Base-by-base conservation (phyloP, 768 basidiomycete genomes). In the Podaxis carcinomalis region DNA sequence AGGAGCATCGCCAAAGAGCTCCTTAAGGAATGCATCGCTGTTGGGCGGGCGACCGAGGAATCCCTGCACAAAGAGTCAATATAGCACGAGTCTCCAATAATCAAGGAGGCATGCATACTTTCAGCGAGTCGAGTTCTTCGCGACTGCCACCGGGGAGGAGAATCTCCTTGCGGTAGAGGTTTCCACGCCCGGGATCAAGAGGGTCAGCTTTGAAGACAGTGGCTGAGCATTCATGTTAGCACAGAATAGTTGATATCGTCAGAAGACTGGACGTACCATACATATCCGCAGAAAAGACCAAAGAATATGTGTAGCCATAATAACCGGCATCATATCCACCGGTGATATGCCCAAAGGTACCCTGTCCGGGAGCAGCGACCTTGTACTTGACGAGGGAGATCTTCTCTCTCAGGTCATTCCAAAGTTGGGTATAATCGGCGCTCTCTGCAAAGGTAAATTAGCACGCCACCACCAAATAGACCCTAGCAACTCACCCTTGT, bases 141-240 rank as follows among this genome's bases (percentile, higher is more conserved):
- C 88, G 82, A 64, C 87, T 89, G 27, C 90, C 91, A 25, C 93
- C 92, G 6, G 83, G 82, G 35, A 75, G 72, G 16, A 95, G 78
- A 62, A 95, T 93, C 71, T 86, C 86, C 62, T 89, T 81, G 2
- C 92, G 83, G 70, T 95, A 95, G 25, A 72, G 75, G 63, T 79
- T 76, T 3, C 93, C 92, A 14, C 83, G 82, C 23, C 71, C 74
- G 0, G 89, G 84, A 67, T 88, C 84, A 59, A 95, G 77, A 19
- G 92, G 92, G 66, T 90, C 88, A 32, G 78, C 76, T 68, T 90
- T 87, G 77, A 95, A 95, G n/a, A 94, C 82, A 1, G 90, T 88
- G 25, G 82, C 80, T 83, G 65, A 7, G 37, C 14, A 36, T 19
- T 36, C 40, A 42, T 19, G 47, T 36, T n/a, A 51, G 35, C 14